These are phyloP conservation scores for Penicillium odoratum DNA, from an alignment of 495 filamentous ascomycete genomes.

Conservation along the genomic window DNA sequence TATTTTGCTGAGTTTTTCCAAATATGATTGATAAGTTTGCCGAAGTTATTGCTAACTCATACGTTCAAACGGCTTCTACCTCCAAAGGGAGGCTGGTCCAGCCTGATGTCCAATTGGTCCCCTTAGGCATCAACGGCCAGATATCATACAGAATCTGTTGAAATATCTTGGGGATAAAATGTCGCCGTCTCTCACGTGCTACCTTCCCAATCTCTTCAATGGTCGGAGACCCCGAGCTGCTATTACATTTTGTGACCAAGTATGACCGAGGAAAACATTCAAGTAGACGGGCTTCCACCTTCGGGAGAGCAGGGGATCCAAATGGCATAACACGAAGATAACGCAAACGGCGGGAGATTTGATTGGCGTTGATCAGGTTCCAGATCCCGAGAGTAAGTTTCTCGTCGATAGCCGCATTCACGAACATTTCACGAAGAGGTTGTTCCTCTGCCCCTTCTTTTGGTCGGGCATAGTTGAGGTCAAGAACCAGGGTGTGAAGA, in stretches of 20 bases:
- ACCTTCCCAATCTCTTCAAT: neutral
- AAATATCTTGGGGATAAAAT: neutral
- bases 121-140: neutral
- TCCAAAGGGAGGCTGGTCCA: neutral
- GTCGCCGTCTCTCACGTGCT: neutral
- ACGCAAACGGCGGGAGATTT: neutral
- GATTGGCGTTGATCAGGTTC: conserved; percentile 2
- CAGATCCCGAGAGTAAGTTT: conserved; percentile 11
- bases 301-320: neutral
- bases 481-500: conserved; percentile 8
- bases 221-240: neutral
- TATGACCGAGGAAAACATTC: neutral
- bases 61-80: no score
- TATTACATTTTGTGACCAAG: neutral
- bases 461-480: neutral
- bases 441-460: neutral
- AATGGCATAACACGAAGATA: neutral
- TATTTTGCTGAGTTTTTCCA: no score
- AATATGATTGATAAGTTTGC: no score
- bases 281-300: neutral
- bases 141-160: neutral
- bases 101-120: neutral
- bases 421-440: neutral
- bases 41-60: no score
- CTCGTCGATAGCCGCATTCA: conserved; percentile 12